Conservation (phyloP, 129 eudicot species). For the Sambucus nigra region DNA sequence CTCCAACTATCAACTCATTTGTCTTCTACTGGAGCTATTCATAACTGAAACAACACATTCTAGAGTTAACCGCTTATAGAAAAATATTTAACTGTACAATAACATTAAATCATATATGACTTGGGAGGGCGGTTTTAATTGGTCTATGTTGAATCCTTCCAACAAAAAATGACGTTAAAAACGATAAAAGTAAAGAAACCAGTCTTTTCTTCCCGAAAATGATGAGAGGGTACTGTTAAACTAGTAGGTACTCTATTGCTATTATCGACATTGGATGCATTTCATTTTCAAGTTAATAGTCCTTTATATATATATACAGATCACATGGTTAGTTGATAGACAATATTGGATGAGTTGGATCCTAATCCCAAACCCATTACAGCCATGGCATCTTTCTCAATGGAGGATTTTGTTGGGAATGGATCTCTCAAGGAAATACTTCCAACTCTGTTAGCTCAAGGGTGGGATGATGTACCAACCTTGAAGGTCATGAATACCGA, state of each 20-base stretch:
- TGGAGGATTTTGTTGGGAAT: constrained; percentile 74
- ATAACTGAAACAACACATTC: neutral
- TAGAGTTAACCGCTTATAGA: neutral
- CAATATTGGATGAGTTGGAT: too few relatives aligned
- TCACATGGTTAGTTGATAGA: too few relatives aligned
- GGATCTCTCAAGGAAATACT: constrained; percentile 51
- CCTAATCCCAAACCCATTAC: too few relatives aligned
- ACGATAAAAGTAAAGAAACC: too few relatives aligned
- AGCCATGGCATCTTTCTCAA: constrained; percentile 81
- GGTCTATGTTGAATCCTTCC: constrained; percentile 6
- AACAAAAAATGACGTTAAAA: too few relatives aligned
- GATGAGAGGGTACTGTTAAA: neutral
- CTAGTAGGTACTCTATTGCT: constrained; percentile 11
- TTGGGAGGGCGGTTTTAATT: constrained; percentile 1
- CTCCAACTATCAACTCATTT: neutral
- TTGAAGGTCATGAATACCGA: constrained; percentile 72
- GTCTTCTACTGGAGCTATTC: neutral
- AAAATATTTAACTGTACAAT: neutral
- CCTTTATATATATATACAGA: too few relatives aligned
- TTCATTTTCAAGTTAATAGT: constrained; percentile 14
- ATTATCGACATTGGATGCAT: constrained; percentile 14
- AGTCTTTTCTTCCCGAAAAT: neutral
- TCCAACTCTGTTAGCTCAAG: constrained; percentile 67
- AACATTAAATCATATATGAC: constrained; percentile 1
- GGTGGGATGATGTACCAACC: constrained; percentile 88